Evolutionary conservation across 257 asterid genomes (phyloP).

Genomic region (Nicotiana noctiflora): DNA sequence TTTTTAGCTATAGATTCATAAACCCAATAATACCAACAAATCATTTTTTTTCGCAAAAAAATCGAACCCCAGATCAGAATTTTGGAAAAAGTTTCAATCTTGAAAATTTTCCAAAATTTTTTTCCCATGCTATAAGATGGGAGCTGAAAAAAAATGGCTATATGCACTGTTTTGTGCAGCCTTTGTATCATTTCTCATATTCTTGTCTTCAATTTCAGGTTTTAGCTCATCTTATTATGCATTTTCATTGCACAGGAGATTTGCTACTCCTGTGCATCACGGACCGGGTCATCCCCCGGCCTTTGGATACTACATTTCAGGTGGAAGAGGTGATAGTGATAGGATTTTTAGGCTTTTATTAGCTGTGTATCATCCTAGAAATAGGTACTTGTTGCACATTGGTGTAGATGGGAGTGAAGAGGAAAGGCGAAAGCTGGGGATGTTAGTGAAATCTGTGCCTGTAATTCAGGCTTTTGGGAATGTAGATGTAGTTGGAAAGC

Average conservation of each 20-base stretch:
- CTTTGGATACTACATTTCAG: conserved; percentile 83
- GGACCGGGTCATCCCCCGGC: conserved; percentile 82
- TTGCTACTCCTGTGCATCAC: conserved; percentile 45
- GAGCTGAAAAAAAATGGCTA: conserved; percentile 93
- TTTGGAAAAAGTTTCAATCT: neutral
- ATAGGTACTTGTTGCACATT: conserved; percentile 84
- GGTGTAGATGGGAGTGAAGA: conserved; percentile 61
- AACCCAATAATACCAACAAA: neutral
- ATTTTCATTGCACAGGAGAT: conserved; percentile 54
- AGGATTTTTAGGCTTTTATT: conserved; percentile 72
- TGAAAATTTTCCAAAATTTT: neutral
- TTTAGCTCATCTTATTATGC: conserved; percentile 68
- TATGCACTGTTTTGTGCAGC: conserved; percentile 86
- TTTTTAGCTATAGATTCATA: conserved; percentile 1
- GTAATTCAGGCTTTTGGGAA: conserved; percentile 77
- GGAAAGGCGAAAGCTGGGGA: conserved; percentile 67
- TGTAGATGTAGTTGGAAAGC: conserved; percentile 93
- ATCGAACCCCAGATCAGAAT: neutral
- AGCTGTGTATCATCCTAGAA: conserved; percentile 96
- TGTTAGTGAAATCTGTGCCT: conserved; percentile 63
- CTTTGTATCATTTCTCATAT: conserved; percentile 64
- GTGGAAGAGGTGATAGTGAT: conserved; percentile 67
- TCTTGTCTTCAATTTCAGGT: conserved; percentile 66
- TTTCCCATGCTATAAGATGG: conserved; percentile 19
- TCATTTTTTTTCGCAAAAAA: neutral